These are phyloP conservation scores for Bipolaris zeicola DNA, from an alignment of 2,329 filamentous ascomycete genomes.

Conservation along the genomic window DNA sequence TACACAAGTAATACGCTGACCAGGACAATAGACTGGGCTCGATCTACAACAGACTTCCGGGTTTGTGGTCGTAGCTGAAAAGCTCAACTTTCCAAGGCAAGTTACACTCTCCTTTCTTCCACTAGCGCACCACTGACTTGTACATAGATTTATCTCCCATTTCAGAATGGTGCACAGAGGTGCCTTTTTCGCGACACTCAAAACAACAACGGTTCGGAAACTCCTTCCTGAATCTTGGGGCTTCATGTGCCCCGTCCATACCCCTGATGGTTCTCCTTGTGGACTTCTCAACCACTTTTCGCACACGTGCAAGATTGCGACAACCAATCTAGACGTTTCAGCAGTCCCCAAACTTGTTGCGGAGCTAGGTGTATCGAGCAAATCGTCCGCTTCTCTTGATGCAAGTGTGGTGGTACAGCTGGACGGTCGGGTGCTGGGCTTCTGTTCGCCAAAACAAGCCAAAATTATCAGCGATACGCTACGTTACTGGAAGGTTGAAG, in stretches of 20 bases:
- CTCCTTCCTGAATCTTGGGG: slow-evolving; percentile 96
- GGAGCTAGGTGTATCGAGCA: slow-evolving; percentile 77
- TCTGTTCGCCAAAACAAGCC: slow-evolving; percentile 84
- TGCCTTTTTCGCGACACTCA: slow-evolving; percentile 96
- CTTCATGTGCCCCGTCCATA: slow-evolving; percentile 92
- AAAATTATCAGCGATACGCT: slow-evolving; percentile 82
- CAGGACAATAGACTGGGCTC: slow-evolving; percentile 66
- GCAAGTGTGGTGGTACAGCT: slow-evolving; percentile 90
- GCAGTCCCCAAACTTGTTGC: slow-evolving; percentile 74
- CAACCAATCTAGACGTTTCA: slow-evolving; percentile 73
- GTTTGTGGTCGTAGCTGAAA: slow-evolving; percentile 87
- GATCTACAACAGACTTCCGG: slow-evolving; percentile 94
- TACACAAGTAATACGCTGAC: not conserved
- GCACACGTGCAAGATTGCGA: slow-evolving; percentile 92
- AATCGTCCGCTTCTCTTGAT: slow-evolving; percentile 76
- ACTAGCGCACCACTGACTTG: not conserved
- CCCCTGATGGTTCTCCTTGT: slow-evolving; percentile 93
- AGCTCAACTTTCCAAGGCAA: slow-evolving; percentile 2
- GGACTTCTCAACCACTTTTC: slow-evolving; percentile 93
- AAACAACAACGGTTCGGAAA: slow-evolving; percentile 96
- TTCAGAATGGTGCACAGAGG: slow-evolving; percentile 99
- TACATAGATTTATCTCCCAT: slow-evolving; percentile 96
- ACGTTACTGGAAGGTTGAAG: slow-evolving; percentile 94
- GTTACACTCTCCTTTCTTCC: not conserved
- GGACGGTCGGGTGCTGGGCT: slow-evolving; percentile 88